A percentile compares a stretch with the other conserved stretches of the same genome.
Evolutionary conservation across 192 early-diverging fungal genomes (phyloP).

Genomic region (Kappamyces sp.): DNA sequence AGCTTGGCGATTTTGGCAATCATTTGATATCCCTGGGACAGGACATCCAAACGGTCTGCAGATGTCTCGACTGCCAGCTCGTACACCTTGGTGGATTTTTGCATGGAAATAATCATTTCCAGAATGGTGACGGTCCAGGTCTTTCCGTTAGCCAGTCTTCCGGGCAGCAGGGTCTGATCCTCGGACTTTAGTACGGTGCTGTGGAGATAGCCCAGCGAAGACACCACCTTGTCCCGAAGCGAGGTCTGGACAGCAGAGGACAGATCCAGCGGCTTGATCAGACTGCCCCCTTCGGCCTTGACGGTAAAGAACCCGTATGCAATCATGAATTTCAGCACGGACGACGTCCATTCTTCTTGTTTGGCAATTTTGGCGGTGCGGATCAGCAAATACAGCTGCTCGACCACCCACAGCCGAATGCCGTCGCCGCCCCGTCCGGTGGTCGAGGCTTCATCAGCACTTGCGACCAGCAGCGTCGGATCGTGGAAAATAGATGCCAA

Average conservation of each 20-base stretch:
- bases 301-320: constrained; percentile 70
- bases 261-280: constrained; percentile 41
- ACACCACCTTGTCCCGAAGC: constrained; percentile 57
- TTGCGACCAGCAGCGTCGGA: constrained; percentile 20
- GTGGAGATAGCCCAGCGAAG: constrained; percentile 64
- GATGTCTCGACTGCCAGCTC: not conserved
- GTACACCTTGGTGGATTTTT: constrained; percentile 7
- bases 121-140: constrained; percentile 1
- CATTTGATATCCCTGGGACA: too few relatives aligned
- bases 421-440: constrained; percentile 29
- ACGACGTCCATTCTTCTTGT: constrained; percentile 64
- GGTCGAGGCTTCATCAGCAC: not conserved
- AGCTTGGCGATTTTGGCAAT: constrained; percentile 14
- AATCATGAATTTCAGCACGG: constrained; percentile 62
- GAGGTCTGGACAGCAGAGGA: constrained; percentile 50
- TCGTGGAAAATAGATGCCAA: constrained; percentile 63
- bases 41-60: too few relatives aligned
- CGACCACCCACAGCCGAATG: constrained; percentile 71
- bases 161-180: not conserved
- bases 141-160: constrained; percentile 1
- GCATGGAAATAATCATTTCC: constrained; percentile 3
- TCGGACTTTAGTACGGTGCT: constrained; percentile 40
- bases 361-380: constrained; percentile 69
- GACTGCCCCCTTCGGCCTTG: constrained; percentile 34
- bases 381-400: constrained; percentile 75